Conservation (phyloP, 257 asterid species). For the Coffea canephora region DNA sequence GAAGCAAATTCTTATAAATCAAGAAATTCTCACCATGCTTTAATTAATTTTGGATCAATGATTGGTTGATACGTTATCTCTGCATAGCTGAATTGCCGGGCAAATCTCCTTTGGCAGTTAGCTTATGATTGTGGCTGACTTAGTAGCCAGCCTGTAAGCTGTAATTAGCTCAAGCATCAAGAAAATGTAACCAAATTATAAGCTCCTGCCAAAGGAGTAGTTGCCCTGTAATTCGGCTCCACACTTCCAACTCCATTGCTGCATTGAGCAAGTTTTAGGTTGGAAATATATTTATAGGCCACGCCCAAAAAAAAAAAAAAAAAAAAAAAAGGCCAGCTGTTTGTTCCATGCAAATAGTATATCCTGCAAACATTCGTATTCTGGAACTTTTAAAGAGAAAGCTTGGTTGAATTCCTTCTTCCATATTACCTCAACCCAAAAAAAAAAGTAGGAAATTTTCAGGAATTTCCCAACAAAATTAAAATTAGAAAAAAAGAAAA, state of each 20-base stretch:
- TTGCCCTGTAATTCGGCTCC: conserved; percentile 51
- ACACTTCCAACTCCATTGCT: conserved; percentile 12
- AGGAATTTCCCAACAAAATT: background rate
- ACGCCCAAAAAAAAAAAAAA: background rate
- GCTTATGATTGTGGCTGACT: background rate
- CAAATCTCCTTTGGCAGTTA: conserved; percentile 74
- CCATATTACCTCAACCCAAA: background rate
- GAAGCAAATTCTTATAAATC: background rate
- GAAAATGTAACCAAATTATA: background rate
- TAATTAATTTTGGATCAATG: background rate
- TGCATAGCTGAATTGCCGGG: conserved; percentile 48
- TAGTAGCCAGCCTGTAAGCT: background rate
- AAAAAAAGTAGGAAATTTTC: no score
- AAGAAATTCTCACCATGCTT: background rate
- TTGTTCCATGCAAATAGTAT: conserved; percentile 9
- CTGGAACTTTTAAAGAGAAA: conserved; percentile 8
- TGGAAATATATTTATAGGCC: conserved; percentile 16
- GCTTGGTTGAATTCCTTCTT: background rate
- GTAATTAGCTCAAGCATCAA: conserved; percentile 12
- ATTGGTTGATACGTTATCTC: no score
- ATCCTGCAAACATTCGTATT: conserved; percentile 17
- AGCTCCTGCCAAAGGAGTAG: conserved; percentile 55
- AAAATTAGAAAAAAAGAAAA: no score
- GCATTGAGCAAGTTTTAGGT: conserved; percentile 2
- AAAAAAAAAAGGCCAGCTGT: background rate